A percentile compares a stretch with the other conserved stretches of the same genome.
Conservation (phyloP, 768 basidiomycete species). For the Tulasnella sp. region DNA sequence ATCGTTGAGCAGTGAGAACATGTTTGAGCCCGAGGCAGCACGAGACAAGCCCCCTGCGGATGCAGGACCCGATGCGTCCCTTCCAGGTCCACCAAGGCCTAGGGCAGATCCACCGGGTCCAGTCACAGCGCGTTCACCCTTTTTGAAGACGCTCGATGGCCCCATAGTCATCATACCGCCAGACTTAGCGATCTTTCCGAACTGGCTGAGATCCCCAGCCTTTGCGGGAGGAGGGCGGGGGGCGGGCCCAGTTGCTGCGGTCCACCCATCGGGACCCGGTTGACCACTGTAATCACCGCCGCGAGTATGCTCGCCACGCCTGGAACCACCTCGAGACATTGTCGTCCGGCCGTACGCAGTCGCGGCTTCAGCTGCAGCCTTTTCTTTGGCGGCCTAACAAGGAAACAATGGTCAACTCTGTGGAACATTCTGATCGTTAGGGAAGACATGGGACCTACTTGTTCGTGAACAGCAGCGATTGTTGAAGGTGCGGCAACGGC, state of each 20-base stretch:
- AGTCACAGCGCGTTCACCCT: slow-evolving; percentile 33
- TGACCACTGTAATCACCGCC: slow-evolving; percentile 41
- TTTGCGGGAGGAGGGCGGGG: slow-evolving; percentile 51
- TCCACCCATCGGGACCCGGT: slow-evolving; percentile 77
- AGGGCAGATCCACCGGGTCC: too few relatives aligned
- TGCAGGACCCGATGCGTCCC: slow-evolving; percentile 42
- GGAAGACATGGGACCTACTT: slow-evolving; percentile 39
- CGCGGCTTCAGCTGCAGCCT: slow-evolving; percentile 43
- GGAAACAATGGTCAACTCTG: background rate
- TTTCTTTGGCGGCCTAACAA: slow-evolving; percentile 65
- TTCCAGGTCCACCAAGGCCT: slow-evolving; percentile 36
- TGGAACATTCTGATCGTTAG: background rate
- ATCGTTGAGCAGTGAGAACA: slow-evolving; percentile 71
- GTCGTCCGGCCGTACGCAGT: slow-evolving; percentile 48
- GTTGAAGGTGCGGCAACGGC: slow-evolving; percentile 70
- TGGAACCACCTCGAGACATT: slow-evolving; percentile 86
- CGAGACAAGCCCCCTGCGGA: slow-evolving; percentile 41
- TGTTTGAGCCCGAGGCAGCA: slow-evolving; percentile 69
- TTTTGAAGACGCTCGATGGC: slow-evolving; percentile 74
- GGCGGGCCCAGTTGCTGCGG: slow-evolving; percentile 45
- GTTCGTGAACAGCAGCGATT: slow-evolving; percentile 79
- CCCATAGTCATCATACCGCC: slow-evolving; percentile 62
- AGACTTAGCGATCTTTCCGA: slow-evolving; percentile 75
- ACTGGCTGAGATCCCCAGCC: slow-evolving; percentile 76
- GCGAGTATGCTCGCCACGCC: slow-evolving; percentile 65